Percentiles rank a stretch among this genome's conserved stretches.
phyloP scores from a whole-genome alignment of 768 basidiomycete species.

The Albatrellus ellisii region DNA sequence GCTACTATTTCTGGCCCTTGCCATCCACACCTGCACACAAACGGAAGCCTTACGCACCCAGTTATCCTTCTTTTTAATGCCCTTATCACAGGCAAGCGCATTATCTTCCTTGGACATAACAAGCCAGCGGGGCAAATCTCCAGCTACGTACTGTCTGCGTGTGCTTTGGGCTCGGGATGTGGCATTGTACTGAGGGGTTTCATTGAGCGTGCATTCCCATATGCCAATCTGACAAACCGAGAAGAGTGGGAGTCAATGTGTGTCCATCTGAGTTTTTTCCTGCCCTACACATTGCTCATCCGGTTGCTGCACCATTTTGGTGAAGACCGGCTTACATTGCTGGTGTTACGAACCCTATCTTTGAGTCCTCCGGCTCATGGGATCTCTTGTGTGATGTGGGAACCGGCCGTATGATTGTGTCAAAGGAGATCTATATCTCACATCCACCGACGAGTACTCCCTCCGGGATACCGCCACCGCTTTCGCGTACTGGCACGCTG shows the following conservation, averaged over 20 bases:
- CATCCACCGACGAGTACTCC: slow-evolving; percentile 24
- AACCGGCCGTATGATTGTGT: slow-evolving; percentile 73
- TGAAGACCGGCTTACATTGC: slow-evolving; percentile 84
- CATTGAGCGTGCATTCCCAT: slow-evolving; percentile 87
- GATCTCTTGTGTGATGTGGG: slow-evolving; percentile 90
- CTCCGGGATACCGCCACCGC: slow-evolving; percentile 23
- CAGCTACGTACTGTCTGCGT: slow-evolving; percentile 85
- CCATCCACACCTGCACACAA: slow-evolving; percentile 91
- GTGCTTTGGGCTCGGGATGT: slow-evolving; percentile 85
- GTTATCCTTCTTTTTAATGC: slow-evolving; percentile 96
- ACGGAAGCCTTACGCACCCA: slow-evolving; percentile 81
- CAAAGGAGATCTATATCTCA: slow-evolving; percentile 64
- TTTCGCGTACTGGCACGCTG: slow-evolving; percentile 45
- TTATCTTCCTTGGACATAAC: slow-evolving; percentile 87
- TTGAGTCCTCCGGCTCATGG: slow-evolving; percentile 80
- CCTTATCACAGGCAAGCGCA: slow-evolving; percentile 87
- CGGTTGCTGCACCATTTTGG: not conserved
- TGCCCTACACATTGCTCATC: slow-evolving; percentile 1
- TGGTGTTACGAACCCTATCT: slow-evolving; percentile 95
- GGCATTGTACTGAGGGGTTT: slow-evolving; percentile 77
- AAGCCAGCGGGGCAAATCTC: slow-evolving; percentile 86
- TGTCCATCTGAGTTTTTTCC: slow-evolving; percentile 21
- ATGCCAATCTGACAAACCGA: slow-evolving; percentile 78
- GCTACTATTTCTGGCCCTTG: slow-evolving; percentile 56
- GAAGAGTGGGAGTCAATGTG: slow-evolving; percentile 88